Conservation (phyloP, 1,284 basidiomycete genomes). For the Boletus semigastroideus region DNA sequence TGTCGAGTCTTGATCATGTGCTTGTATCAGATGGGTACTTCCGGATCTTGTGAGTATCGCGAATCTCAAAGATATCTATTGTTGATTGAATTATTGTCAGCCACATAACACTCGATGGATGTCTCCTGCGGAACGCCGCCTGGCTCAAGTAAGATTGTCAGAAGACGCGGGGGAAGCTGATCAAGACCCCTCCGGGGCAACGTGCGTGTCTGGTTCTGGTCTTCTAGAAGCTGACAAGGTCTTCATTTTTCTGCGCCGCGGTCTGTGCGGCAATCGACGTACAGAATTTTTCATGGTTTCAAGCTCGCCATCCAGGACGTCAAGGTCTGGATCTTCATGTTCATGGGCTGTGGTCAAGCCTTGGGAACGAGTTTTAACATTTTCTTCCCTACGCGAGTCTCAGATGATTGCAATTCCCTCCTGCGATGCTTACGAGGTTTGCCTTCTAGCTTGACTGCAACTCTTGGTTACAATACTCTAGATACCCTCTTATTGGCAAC, state of each 20-base stretch:
- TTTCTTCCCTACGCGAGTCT: constrained; percentile 68
- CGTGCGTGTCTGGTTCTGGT: constrained; percentile 43
- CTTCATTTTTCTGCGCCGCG: not conserved
- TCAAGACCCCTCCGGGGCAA: constrained; percentile 38
- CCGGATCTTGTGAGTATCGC: constrained; percentile 1
- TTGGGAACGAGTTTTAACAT: constrained; percentile 70
- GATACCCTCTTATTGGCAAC: constrained; percentile 60
- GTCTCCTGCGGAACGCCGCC: constrained; percentile 4
- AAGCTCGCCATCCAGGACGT: constrained; percentile 61
- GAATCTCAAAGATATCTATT: not conserved
- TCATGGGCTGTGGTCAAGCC: constrained; percentile 51
- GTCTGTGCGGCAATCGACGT: not conserved
- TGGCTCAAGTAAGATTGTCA: constrained; percentile 3
- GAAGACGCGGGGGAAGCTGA: constrained; percentile 7
- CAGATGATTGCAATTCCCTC: not conserved
- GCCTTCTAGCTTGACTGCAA: constrained; percentile 52
- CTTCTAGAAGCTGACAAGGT: not conserved
- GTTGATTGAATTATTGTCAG: not conserved
- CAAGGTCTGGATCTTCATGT: constrained; percentile 60
- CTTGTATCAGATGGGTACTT: constrained; percentile 42
- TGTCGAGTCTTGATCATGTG: not conserved
- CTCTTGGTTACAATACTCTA: constrained; percentile 63
- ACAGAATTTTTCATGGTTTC: constrained; percentile 54
- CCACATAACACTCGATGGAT: constrained; percentile 6
- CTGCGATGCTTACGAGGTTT: not conserved